phyloP scores from a whole-genome alignment of 768 basidiomycete species.

The Pleurotus tuber-regium region DNA sequence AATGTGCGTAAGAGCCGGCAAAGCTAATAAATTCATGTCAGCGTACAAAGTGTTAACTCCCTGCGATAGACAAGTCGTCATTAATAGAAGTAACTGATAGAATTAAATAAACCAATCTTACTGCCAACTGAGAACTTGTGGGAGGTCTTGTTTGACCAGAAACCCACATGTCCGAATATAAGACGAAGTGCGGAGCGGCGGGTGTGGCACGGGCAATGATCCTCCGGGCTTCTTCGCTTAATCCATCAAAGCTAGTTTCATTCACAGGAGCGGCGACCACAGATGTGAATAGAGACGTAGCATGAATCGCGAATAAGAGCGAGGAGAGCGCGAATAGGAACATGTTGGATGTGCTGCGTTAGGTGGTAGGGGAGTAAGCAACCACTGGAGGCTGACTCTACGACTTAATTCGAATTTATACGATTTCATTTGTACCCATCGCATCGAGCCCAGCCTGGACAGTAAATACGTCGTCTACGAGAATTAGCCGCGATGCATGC shows the following conservation, averaged over 20 bases:
- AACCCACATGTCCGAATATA: slow-evolving; percentile 36
- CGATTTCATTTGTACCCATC: neutral
- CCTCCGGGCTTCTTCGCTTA: slow-evolving; percentile 8
- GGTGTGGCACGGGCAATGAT: slow-evolving; percentile 17
- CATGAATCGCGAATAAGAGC: neutral
- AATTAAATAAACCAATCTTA: slow-evolving; percentile 13
- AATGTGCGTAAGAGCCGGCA: slow-evolving; percentile 6
- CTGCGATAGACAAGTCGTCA: slow-evolving; percentile 12
- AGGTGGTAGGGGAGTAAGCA: neutral
- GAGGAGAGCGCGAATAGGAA: slow-evolving; percentile 4
- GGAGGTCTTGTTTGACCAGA: slow-evolving; percentile 38
- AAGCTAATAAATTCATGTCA: slow-evolving; percentile 8
- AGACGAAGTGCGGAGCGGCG: slow-evolving; percentile 37
- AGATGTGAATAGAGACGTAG: neutral
- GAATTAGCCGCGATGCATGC: slow-evolving; percentile 5
- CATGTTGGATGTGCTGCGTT: neutral
- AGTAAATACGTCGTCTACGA: neutral
- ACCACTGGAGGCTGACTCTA: slow-evolving; percentile 2
- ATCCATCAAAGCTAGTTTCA: neutral
- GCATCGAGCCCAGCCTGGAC: neutral
- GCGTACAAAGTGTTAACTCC: slow-evolving; percentile 28
- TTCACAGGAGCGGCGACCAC: slow-evolving; percentile 2
- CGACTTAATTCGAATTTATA: slow-evolving; percentile 5
- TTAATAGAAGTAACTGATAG: neutral
- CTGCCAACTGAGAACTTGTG: slow-evolving; percentile 26